A percentile compares a stretch with the other conserved stretches of the same genome.
These are phyloP conservation scores for Haematococcus sp. DNA, from an alignment of 139 green algal species.

Conservation along the genomic window DNA sequence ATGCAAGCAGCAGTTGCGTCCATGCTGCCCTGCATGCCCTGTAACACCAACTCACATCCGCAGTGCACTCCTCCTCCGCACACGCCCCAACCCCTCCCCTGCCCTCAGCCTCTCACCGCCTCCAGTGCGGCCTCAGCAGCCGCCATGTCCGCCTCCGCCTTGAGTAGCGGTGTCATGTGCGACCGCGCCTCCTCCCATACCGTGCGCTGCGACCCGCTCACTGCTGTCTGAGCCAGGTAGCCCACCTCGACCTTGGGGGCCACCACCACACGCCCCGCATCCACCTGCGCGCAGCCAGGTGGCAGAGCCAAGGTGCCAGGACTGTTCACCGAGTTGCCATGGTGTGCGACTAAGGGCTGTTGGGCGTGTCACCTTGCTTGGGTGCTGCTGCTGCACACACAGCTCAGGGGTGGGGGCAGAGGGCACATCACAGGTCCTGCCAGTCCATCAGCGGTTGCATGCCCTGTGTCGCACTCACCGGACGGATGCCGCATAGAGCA, in stretches of 20 bases:
- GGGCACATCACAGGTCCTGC: too few species aligned
- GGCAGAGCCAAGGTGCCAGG: background rate
- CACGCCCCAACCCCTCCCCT: too few species aligned
- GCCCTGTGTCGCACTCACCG: too few species aligned
- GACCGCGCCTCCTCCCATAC: conserved; percentile 63
- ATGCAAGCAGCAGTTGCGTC: background rate
- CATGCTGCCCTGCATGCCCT: background rate
- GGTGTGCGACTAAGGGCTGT: too few species aligned
- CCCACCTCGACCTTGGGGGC: conserved; percentile 44
- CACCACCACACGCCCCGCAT: conserved; percentile 35
- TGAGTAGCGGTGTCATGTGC: conserved; percentile 47
- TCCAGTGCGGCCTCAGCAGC: conserved; percentile 24
- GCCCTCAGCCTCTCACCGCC: too few species aligned
- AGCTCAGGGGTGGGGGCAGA: too few species aligned
- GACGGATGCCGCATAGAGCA: conserved; percentile 29
- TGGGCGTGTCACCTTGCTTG: too few species aligned
- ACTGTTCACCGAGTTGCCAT: too few species aligned
- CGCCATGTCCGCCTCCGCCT: conserved; percentile 35
- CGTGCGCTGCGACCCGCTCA: conserved; percentile 49
- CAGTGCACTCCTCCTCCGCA: too few species aligned
- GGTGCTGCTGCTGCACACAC: too few species aligned
- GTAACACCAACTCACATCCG: background rate
- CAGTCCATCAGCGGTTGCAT: too few species aligned
- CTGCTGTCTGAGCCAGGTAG: conserved; percentile 62
- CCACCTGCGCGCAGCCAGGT: conserved; percentile 4